These are phyloP conservation scores for Phytophthora ramorum DNA, from an alignment of 352 stramenopile genomes.

Conservation along the genomic window DNA sequence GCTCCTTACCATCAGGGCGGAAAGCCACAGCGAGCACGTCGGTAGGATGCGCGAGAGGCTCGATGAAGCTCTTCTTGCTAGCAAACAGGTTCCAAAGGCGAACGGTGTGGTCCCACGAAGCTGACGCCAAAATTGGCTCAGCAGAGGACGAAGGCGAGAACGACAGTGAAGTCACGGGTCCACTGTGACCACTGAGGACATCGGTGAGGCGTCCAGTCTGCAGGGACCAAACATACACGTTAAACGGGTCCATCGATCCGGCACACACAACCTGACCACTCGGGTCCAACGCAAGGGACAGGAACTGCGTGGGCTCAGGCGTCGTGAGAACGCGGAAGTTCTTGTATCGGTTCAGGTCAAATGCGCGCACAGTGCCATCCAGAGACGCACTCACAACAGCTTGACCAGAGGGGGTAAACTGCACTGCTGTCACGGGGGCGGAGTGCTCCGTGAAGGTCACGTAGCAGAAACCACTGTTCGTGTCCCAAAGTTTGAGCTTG, in stretches of 20 bases:
- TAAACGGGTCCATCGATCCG: constrained; percentile 96
- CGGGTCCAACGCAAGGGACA: constrained; percentile 97
- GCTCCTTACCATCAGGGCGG: constrained; percentile 96
- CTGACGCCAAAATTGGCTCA: constrained; percentile 93
- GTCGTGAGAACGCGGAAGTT: constrained; percentile 99
- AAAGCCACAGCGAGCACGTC: constrained; percentile 98
- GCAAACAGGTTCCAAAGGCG: constrained; percentile 99
- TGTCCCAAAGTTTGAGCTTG: constrained; percentile 99
- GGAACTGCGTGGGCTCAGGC: constrained; percentile 97
- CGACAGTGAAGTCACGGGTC: constrained; percentile 94
- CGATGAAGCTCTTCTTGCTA: constrained; percentile 94
- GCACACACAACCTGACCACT: constrained; percentile 97
- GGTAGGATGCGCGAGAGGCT: constrained; percentile 96
- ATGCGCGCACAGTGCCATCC: constrained; percentile 98
- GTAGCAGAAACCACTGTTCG: constrained; percentile 98
- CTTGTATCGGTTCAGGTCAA: constrained; percentile 98
- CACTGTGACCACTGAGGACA: constrained; percentile 97
- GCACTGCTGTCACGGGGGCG: constrained; percentile 96
- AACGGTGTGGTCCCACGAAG: constrained; percentile 98
- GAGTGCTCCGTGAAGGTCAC: constrained; percentile 98
- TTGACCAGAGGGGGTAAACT: constrained; percentile 93
- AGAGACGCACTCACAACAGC: constrained; percentile 97
- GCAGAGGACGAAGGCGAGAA: constrained; percentile 89
- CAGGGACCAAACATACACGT: constrained; percentile 98
- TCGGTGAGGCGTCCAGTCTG: constrained; percentile 97